Evolutionary conservation across 208 protist species (phyloP).

Genomic region (Vickermania spadyakhi): DNA sequence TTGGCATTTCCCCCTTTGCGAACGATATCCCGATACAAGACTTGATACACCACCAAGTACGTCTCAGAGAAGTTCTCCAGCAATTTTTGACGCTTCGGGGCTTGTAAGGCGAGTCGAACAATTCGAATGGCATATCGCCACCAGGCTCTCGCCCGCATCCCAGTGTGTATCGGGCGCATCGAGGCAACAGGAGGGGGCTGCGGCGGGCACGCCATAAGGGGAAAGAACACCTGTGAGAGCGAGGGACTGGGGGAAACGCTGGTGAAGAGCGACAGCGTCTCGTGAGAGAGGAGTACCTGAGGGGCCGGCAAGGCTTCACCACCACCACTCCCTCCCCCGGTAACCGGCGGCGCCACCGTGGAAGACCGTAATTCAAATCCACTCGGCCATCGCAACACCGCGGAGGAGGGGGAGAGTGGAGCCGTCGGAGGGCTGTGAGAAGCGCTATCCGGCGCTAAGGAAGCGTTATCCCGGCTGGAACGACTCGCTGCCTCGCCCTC

Average conservation of each 20-base stretch:
- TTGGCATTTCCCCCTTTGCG: conserved; percentile 10
- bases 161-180: neutral
- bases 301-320: too few relatives aligned
- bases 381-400: neutral
- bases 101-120: conserved; percentile 25
- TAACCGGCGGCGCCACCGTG: neutral
- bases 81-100: conserved; percentile 31
- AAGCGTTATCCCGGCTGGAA: neutral
- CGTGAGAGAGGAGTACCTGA: conserved; percentile 33
- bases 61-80: conserved; percentile 50
- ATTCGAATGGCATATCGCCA: conserved; percentile 62
- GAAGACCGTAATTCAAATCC: neutral
- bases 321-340: neutral
- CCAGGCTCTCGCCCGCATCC: conserved; percentile 30
- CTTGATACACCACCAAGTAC: conserved; percentile 54
- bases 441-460: neutral
- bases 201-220: conserved; percentile 31
- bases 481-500: neutral
- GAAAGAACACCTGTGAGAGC: conserved; percentile 9
- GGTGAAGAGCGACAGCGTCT: conserved; percentile 27
- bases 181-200: conserved; percentile 28
- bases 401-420: neutral
- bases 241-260: conserved; percentile 36
- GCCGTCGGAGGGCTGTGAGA: neutral
- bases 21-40: conserved; percentile 66